Percentiles rank a stretch among this genome's conserved stretches.
Evolutionary conservation across 768 basidiomycete species (phyloP).

Genomic region (Amylocystis lapponica): DNA sequence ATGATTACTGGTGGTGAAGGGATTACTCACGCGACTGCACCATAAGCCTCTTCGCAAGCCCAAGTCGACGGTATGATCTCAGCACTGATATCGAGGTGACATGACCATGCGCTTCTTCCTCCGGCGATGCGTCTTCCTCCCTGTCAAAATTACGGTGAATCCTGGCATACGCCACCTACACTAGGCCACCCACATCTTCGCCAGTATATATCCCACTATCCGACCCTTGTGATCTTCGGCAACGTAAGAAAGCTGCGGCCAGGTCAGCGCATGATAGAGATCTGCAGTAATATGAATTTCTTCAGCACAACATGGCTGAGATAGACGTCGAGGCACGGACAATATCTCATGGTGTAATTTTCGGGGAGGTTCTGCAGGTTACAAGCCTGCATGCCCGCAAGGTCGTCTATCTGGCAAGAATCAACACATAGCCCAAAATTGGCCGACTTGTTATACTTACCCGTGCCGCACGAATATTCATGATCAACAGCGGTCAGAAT

Average conservation of each 20-base stretch:
- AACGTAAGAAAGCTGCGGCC: constrained; percentile 91
- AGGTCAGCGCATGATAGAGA: constrained; percentile 85
- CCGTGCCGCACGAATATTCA: constrained; percentile 42
- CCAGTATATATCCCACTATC: constrained; percentile 93
- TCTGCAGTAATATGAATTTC: constrained; percentile 40
- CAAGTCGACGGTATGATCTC: constrained; percentile 83
- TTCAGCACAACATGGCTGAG: not conserved
- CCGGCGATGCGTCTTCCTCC: constrained; percentile 59
- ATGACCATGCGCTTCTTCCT: constrained; percentile 73
- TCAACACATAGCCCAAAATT: constrained; percentile 12
- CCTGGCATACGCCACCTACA: not conserved
- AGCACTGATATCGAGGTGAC: constrained; percentile 96
- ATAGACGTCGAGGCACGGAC: constrained; percentile 31
- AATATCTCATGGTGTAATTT: constrained; percentile 82
- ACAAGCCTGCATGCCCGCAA: constrained; percentile 89
- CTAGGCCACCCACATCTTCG: constrained; percentile 68
- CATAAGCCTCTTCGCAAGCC: constrained; percentile 93
- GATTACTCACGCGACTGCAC: constrained; percentile 72
- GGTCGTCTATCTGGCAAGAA: constrained; percentile 66
- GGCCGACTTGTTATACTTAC: constrained; percentile 23
- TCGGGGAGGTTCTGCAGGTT: constrained; percentile 93
- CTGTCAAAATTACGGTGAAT: constrained; percentile 34
- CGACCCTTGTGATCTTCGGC: constrained; percentile 86
- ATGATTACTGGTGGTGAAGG: not conserved
- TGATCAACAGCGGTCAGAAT: constrained; percentile 11